phyloP scores from a whole-genome alignment of 768 basidiomycete genomes.

The Filobasidium floriforme region DNA sequence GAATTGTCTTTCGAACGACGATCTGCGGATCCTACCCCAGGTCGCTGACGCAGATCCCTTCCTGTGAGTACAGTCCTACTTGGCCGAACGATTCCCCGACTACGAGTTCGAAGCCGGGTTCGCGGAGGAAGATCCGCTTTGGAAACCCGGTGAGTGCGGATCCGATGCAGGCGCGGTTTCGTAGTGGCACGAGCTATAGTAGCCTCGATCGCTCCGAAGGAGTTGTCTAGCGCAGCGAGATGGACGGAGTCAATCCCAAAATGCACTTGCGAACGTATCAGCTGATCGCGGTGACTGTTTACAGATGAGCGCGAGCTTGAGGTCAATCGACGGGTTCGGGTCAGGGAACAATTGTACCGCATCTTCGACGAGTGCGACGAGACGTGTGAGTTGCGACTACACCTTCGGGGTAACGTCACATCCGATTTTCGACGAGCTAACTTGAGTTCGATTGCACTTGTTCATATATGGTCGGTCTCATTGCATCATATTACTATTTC shows the following conservation, averaged over 20 bases:
- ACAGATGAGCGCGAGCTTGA: slow-evolving; percentile 38
- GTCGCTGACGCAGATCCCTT: background rate
- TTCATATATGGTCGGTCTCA: too few relatives aligned
- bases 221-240: too few relatives aligned
- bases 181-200: too few relatives aligned
- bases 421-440: too few relatives aligned
- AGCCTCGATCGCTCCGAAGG: too few relatives aligned
- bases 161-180: too few relatives aligned
- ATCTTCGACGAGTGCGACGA: slow-evolving; percentile 36
- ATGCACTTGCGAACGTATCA: background rate
- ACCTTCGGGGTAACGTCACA: background rate
- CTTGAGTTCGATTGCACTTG: too few relatives aligned
- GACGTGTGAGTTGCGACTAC: slow-evolving; percentile 32
- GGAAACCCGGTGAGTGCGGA: slow-evolving; percentile 28
- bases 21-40: too few relatives aligned
- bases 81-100: slow-evolving; percentile 34
- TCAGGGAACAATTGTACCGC: slow-evolving; percentile 32
- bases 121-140: slow-evolving; percentile 39
- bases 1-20: background rate
- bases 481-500: background rate
- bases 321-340: slow-evolving; percentile 33
- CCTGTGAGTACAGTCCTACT: slow-evolving; percentile 24
- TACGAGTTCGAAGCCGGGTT: slow-evolving; percentile 38
- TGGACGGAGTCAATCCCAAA: background rate
- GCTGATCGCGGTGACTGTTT: background rate